A percentile compares a stretch with the other conserved stretches of the same genome.
These are phyloP conservation scores for Xylaria acuta DNA, from an alignment of 495 filamentous ascomycete species.

Conservation along the genomic window DNA sequence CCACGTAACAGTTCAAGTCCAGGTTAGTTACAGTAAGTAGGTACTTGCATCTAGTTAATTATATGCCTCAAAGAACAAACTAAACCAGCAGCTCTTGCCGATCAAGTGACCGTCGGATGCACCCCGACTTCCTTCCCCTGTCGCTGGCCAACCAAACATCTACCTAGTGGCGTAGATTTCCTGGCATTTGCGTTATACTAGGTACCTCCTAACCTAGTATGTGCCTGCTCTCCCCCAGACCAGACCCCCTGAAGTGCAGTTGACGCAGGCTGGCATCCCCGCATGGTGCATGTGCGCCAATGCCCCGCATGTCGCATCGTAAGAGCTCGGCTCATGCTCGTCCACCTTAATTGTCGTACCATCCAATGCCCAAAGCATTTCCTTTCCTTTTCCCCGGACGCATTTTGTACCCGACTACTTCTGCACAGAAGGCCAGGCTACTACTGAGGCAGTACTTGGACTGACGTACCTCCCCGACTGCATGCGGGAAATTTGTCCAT, in stretches of 20 bases:
- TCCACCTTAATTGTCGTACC: constrained; percentile 23
- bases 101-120: constrained; percentile 15
- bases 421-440: not conserved
- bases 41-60: not conserved
- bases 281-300: constrained; percentile 22
- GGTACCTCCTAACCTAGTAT: too few relatives aligned
- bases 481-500: not conserved
- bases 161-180: not conserved
- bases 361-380: constrained; percentile 1
- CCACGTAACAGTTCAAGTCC: too few relatives aligned
- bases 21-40: not conserved
- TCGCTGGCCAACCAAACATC: not conserved
- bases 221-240: not conserved
- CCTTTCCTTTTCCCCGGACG: constrained; percentile 7
- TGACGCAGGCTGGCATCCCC: not conserved
- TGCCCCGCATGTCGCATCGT: constrained; percentile 35
- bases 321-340: constrained; percentile 42
- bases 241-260: not conserved
- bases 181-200: not conserved
- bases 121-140: constrained; percentile 7
- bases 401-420: not conserved
- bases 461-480: not conserved
- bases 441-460: not conserved
- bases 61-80: constrained; percentile 13
- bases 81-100: constrained; percentile 2